Conservation (phyloP, 129 eudicot species). For the Chrysanthemum makinoi region DNA sequence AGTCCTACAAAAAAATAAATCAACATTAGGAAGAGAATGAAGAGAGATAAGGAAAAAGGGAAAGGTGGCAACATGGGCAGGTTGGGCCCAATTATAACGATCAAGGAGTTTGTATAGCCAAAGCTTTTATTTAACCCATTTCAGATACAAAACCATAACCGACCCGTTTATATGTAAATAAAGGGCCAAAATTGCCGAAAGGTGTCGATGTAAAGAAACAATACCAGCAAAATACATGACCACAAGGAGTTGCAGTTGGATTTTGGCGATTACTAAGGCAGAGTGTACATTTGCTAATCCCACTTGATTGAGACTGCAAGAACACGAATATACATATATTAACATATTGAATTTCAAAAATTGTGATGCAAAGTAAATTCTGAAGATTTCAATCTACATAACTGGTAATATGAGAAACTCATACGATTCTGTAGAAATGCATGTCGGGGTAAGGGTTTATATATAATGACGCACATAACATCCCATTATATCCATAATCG, state of each 20-base stretch:
- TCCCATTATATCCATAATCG: neutral
- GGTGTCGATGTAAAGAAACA: constrained; percentile 1
- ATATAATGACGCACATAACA: neutral
- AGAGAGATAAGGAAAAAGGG: neutral
- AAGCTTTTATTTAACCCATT: neutral
- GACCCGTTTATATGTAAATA: no score
- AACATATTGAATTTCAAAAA: neutral
- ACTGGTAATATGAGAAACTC: neutral
- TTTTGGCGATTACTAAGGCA: constrained; percentile 93
- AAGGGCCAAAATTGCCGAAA: no score
- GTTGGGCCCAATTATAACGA: no score
- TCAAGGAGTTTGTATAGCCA: no score
- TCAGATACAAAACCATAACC: no score
- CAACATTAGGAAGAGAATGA: neutral
- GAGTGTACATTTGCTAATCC: constrained; percentile 86
- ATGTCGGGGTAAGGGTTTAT: neutral
- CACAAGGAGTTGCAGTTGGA: constrained; percentile 97
- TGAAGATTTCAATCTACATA: neutral
- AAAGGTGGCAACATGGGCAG: no score
- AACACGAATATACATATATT: neutral
- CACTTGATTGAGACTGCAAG: constrained; percentile 57
- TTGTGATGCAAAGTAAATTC: neutral
- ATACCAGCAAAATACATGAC: constrained; percentile 99
- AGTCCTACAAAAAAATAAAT: constrained; percentile 49
- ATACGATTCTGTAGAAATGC: neutral